Base-by-base conservation (phyloP, 768 basidiomycete species). In the Daedalea quercina region DNA sequence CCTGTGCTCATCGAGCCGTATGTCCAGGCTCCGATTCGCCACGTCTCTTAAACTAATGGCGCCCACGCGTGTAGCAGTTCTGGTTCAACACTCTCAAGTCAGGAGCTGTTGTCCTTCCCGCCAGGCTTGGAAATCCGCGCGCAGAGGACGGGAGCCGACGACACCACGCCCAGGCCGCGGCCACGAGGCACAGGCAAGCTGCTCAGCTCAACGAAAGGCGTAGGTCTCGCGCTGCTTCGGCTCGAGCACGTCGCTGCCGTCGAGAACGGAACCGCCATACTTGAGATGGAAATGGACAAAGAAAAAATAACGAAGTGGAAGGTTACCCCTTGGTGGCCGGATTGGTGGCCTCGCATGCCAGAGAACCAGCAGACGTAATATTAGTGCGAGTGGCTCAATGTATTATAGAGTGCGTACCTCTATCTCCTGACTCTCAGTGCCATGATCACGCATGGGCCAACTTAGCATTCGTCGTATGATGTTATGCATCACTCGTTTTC, bases 171-270 rank as follows among this genome's bases (percentile, higher is more conserved):
- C 12, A 40, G 55, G 33, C 49, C 53, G 25, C 44, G 57, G 51
- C 80, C 84, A 3, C 81, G 90, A 33, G 84, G 85, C 4, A 77
- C 80, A 2, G 90, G 90, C 15, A 91, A 84, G 58, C 76, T 92
- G 34, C 73, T 96, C 44, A 82, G 77, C 34, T 79, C 80, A 7
- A 61, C 70, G 2, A 62, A 71, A 15, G 73, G 82, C 1, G 69
- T 87, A 17, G 94, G 90, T 0, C 74, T 96, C 3, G 93, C 88
- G 1, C 73, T 95, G 26, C 67, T 96, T 43, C 79, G 93, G 2
- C 68, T 92, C 9, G 92, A 94, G 63, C 86, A 92, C 58, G 76
- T 84, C 1, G 75, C 79, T 13, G 76, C 73, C 13, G 73, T 70
- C 2, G 72, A 77, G 54, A 69, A 67, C n/a, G 82, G 81, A 7